Evolutionary conservation across 495 filamentous ascomycete species (phyloP).

Genomic region (Lasiosphaeria miniovina): DNA sequence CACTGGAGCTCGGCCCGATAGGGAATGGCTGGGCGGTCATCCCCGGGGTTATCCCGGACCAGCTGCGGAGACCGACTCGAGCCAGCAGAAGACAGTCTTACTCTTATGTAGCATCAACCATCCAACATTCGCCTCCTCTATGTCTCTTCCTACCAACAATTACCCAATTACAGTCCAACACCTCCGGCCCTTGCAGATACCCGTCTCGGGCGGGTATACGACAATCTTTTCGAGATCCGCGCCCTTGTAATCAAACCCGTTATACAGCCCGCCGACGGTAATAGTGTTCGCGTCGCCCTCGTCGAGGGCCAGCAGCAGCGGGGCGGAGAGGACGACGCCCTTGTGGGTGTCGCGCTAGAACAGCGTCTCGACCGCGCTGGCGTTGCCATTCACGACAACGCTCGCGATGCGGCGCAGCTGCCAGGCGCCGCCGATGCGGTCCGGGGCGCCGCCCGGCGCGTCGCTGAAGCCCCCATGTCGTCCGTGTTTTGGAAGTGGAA

Average conservation of each 20-base stretch:
- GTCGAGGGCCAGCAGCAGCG: constrained; percentile 35
- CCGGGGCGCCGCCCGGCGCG: constrained; percentile 39
- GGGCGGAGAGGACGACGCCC: constrained; percentile 42
- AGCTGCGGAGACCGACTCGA: too few relatives aligned
- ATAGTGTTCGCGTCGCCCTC: constrained; percentile 40
- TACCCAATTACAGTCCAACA: too few relatives aligned
- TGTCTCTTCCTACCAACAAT: too few relatives aligned
- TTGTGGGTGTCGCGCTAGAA: constrained; percentile 47
- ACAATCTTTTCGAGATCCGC: constrained; percentile 44
- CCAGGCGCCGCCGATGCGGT: constrained; percentile 43
- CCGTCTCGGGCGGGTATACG: constrained; percentile 34
- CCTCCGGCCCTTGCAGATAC: neutral
- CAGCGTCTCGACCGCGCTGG: constrained; percentile 34
- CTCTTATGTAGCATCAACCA: too few relatives aligned
- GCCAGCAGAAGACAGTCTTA: too few relatives aligned
- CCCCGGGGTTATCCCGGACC: too few relatives aligned
- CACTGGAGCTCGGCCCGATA: too few relatives aligned
- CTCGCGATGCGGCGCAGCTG: constrained; percentile 42
- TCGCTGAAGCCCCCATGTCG: constrained; percentile 39
- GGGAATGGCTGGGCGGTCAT: too few relatives aligned
- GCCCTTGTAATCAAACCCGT: constrained; percentile 40
- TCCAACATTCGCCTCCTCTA: too few relatives aligned
- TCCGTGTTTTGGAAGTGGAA: constrained; percentile 46
- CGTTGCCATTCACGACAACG: constrained; percentile 42
- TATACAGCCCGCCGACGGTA: constrained; percentile 40